Base-by-base conservation (phyloP, 768 basidiomycete genomes). In the Suillus discolor region DNA sequence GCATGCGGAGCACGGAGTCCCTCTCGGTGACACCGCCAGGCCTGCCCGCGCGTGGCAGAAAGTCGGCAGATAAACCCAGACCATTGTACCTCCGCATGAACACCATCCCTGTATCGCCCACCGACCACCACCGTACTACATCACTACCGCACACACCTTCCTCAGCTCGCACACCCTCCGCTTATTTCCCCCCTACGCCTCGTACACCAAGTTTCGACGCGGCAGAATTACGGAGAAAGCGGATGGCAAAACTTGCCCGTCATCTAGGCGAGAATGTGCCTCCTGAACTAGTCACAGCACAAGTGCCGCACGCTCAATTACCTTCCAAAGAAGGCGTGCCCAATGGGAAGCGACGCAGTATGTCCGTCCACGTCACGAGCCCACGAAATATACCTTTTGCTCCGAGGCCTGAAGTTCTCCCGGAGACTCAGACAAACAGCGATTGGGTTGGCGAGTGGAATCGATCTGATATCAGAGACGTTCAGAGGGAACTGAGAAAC, bases 221-320 rank as follows among this genome's bases (percentile, higher is more conserved):
- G 6, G 69, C 77, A 1, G 80, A 79, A 66, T 68, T 77, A 20
- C 79, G 81, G 23, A 72, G 86, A 53, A 79, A 78, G 67, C 84
- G 83, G 68, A 81, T 88, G 81, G 86, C 84, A 7, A 89, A 89
- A 73, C 79, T 89, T 41, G 72, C 79, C 2, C 81, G 86, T 51
- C 85, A 85, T 28, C 78, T 89, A 8, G 88, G 88, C 41, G 87
- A 88, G 74, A 83, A 82, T 66, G 78, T 89, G 45, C 88, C 88
- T 18, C 72, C 81, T 3, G 86, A 87, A 69, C 81, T 89, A 31
- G 81, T 89, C 53, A 76, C 80, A 41, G 70, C 79, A 18, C 59
- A 28, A n/a, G 38, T 18, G 18, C 59, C 25, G 18, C 59, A 18
- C 20, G 3, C 39, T 42, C 39, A 8, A 42, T 28, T 23, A 42